Evolutionary conservation across 495 filamentous ascomycete species (phyloP), one percentile per base, ranked within the genome.

Genomic region (Penicillium bialowiezense): DNA sequence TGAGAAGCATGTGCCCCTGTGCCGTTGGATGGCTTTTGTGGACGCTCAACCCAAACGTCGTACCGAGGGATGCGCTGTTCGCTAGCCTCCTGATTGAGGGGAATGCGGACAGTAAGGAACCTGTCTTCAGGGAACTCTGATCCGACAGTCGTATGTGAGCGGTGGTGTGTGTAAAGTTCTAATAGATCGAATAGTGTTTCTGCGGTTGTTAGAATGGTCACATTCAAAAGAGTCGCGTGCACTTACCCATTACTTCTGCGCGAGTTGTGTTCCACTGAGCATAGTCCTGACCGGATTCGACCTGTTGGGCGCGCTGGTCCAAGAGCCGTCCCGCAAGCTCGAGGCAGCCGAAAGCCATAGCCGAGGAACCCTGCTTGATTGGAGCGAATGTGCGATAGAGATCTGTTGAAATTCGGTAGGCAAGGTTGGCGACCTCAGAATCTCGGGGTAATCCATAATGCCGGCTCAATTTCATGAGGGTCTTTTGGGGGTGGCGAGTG

Each of bases 361-460:
- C 85, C 15, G 83, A 76, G 4, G 85, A 84, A 0, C 82, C 85
- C 50, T 95, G 89, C 68, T 97, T 97, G 28, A 97, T 72, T 14
- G 92, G 93, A 5, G 87, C 85, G 65, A 89, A 95, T 3, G 93
- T 98, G 55, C 91, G 88, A 65, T 97, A 95, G 14, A 96, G 71
- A 66, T 98, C 93, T 43, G 90, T 76, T 10, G 84, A 86, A 55
- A 96, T 87, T 60, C 86, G 83, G 67, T 88, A 95, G 0, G 89
- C 87, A 4, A 80, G 71, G 10, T 73, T 69, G 14, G 81, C 78
- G 33, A 88, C 77, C 26, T 71, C 70, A 0, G 80, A 74, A 18
- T 84, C 69, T 14, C 69, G 71, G 17, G 72, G 59, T 12, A 83
- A 56, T 3, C 70, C 64, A 50, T 77, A 79, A 8, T 63, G 62